A percentile compares a stretch with the other conserved stretches of the same genome.
Conservation (phyloP, 805 yeast species). For the Cyberlindnera meyerae region DNA sequence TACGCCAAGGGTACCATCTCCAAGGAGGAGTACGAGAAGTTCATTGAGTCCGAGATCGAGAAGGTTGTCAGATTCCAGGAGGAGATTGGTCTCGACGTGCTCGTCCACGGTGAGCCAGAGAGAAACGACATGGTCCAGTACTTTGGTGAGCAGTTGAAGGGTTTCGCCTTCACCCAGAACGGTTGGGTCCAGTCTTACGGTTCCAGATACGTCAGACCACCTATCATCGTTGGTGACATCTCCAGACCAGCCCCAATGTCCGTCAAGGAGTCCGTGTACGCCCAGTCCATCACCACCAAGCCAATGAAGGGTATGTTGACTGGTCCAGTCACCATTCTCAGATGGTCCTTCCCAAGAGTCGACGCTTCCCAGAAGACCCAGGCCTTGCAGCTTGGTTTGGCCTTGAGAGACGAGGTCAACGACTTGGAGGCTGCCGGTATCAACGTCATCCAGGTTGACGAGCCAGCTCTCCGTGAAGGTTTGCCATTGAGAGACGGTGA, state of each 20-base stretch:
- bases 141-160: conserved; percentile 98
- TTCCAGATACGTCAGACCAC: conserved; percentile 99
- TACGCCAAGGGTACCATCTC: conserved; percentile 94
- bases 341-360: conserved; percentile 99
- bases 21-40: conserved; percentile 91
- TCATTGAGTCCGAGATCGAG: conserved; percentile 95
- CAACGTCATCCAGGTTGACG: conserved; percentile 97
- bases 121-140: conserved; percentile 99
- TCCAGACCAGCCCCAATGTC: conserved; percentile 98
- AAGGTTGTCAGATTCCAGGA: conserved; percentile 98
- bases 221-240: conserved; percentile 97
- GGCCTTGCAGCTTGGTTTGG: conserved; percentile 94
- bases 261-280: conserved; percentile 98
- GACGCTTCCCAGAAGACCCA: conserved; percentile 90
- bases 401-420: conserved; percentile 96
- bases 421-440: conserved; percentile 99
- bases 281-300: conserved; percentile 91
- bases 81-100: conserved; percentile 95
- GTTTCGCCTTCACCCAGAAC: conserved; percentile 96
- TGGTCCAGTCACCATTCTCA: conserved; percentile 98
- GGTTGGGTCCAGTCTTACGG: conserved; percentile 99
- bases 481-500: conserved; percentile 97
- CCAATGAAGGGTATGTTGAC: conserved; percentile 99
- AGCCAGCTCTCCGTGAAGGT: conserved; percentile 99
- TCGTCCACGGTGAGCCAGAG: conserved; percentile 99